Evolutionary conservation across 805 yeast genomes (phyloP), one percentile per base, ranked within the genome.

Genomic region (Candida gorgasii): DNA sequence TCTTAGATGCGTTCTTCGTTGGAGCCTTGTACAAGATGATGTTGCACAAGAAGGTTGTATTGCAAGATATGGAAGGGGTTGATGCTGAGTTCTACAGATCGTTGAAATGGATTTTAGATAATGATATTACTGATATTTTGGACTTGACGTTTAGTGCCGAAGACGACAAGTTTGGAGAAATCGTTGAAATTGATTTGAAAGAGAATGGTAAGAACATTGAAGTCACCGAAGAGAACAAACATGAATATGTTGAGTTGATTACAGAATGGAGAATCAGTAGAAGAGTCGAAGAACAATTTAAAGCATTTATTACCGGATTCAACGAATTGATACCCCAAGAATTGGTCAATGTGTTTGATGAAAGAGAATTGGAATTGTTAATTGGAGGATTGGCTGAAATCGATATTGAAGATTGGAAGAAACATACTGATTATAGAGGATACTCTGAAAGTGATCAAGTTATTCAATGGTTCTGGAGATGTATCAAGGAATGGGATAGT

Each of bases 351-450:
- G 99, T 93, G 33, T 93, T 93, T 62, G 99, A 93, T 67, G 99
- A 93, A 72, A 84, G 97, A 65, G 99, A 93, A 69, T 73, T 93
- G 51, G 99, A 93, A 73, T 73, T 93, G 62, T 78, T 93, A 61
- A 93, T 93, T 66, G 99, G 99, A 63, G 99, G 99, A 65, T 82
- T 93, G 59, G 93, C 97, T 2, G 99, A 93, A 58, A 92, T 93
- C 57, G 99, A 93, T 65, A 86, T 92, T 45, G 97, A 90, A 51
- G 99, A 93, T 72, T 93, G 99, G 99, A 93, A 89, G 71, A 90
- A 89, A 63, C 97, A 93, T 65, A 93, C 99, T 15, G 99, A 93
- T 66, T 93, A 93, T 70, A 82, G 99, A 71, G 99, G 99, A 4
- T 93, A 92, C 67, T 92, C 89, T 62, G 98, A 93, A 68, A 81